phyloP scores from a whole-genome alignment of 192 early-diverging fungal species.

The Physocladia obscura region DNA sequence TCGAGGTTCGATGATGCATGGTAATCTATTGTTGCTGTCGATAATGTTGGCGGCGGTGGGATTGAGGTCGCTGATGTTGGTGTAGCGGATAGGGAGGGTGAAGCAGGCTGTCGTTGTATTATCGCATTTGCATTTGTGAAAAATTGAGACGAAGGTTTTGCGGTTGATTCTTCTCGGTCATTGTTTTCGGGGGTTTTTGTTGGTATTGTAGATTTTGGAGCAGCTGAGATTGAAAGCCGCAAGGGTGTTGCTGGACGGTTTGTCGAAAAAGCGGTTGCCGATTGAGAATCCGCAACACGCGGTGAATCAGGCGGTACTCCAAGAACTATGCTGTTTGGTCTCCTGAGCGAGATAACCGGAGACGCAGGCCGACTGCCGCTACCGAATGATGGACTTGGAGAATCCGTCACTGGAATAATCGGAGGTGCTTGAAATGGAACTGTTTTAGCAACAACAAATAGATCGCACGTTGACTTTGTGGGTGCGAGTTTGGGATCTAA shows the following conservation, averaged over 20 bases:
- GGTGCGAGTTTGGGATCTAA: constrained; percentile 8
- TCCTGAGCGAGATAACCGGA: no score
- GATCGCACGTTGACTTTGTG: neutral
- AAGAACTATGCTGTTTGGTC: no score
- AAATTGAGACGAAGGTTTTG: no score
- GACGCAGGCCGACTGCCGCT: neutral
- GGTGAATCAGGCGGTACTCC: no score
- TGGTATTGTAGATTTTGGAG: no score
- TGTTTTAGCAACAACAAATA: neutral
- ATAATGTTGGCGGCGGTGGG: neutral
- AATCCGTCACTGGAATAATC: neutral
- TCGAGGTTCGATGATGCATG: neutral
- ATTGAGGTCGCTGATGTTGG: neutral
- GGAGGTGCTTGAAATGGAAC: neutral
- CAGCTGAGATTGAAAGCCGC: no score
- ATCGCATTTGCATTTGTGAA: neutral
- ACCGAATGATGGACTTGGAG: neutral
- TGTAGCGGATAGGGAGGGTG: neutral
- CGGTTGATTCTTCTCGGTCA: no score
- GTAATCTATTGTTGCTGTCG: no score
- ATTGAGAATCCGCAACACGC: no score
- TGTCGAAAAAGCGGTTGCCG: no score
- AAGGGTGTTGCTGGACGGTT: no score
- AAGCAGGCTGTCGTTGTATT: neutral
- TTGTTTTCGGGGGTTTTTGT: no score